phyloP scores from a whole-genome alignment of 2,329 filamentous ascomycete species.

The Epichloe elymi region DNA sequence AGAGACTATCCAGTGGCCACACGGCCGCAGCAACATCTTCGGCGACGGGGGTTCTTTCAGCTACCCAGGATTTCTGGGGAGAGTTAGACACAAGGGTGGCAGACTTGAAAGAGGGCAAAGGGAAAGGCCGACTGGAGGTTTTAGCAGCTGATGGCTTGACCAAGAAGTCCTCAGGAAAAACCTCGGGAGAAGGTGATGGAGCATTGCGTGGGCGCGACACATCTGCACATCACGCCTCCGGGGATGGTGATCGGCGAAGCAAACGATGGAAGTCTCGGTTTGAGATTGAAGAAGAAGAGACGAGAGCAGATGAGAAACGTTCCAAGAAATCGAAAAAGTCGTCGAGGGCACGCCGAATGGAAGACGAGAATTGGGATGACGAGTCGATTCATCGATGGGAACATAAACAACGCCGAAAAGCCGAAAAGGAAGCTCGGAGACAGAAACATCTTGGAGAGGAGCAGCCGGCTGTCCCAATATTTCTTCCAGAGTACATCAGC shows the following conservation, averaged over 20 bases:
- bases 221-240: not conserved
- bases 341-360: slow-evolving; percentile 6
- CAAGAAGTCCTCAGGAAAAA: not conserved
- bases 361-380: slow-evolving; percentile 27
- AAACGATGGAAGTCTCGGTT: slow-evolving; percentile 18
- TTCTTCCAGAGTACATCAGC: slow-evolving; percentile 82
- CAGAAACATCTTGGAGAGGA: slow-evolving; percentile 25
- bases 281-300: slow-evolving; percentile 16
- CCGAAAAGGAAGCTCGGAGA: slow-evolving; percentile 28
- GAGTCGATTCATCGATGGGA: slow-evolving; percentile 23
- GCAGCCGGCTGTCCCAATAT: slow-evolving; percentile 45
- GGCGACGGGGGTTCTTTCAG: not conserved
- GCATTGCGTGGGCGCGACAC: not conserved
- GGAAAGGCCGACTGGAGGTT: not conserved
- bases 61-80: slow-evolving; percentile 13
- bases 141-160: not conserved
- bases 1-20: not conserved
- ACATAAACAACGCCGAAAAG: slow-evolving; percentile 26
- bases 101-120: slow-evolving; percentile 6
- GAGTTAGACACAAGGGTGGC: slow-evolving; percentile 12
- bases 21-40: not conserved
- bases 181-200: not conserved
- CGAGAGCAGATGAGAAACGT: slow-evolving; percentile 9
- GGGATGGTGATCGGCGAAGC: slow-evolving; percentile 8
- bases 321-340: slow-evolving; percentile 14